Evolutionary conservation across 768 basidiomycete species (phyloP), one percentile per base, ranked within the genome.

Genomic region (Auricularia sp.): DNA sequence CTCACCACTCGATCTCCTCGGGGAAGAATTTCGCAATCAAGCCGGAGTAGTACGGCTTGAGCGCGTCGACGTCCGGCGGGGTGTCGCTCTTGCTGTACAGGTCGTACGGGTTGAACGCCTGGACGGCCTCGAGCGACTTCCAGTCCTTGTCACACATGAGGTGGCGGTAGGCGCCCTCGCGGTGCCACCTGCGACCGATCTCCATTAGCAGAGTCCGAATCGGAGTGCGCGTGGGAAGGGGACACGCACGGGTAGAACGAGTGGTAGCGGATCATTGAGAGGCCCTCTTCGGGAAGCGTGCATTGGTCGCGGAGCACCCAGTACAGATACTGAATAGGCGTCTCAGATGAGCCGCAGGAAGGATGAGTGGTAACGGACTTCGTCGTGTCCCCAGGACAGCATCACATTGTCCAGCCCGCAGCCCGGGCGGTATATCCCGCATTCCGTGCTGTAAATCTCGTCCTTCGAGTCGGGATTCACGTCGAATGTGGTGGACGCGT

Each of bases 181-280:
- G 83, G 75, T 96, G 94, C 93, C 92, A 94, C 34, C 84, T 84
- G 68, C 2, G 51, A 21, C 33, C 29, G 2, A 3, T 42, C 54
- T 33, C 1, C 33, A 59, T 7, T 29, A 58, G 33, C 36, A 16
- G 29, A 64, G 42, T 29, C 29, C 29, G 29, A 29, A 29, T 29
- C 29, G 34, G 16, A 63, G 39, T 39, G 35, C 47, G 14, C 13
- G 34, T 36, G 33, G 33, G 35, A 54, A 21, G 42, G 11, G 36
- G 21, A 39, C 10, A 74, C 83, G 62, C 70, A 85, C 75, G 94
- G 93, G 77, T 95, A 96, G 81, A 95, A 96, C 70, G 89, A 91
- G 77, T 95, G 94, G 73, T 92, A 96, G 37, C 94, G 85, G 71
- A 96, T 92, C 93, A 96, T 96, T 7, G 89, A 87, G 35, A 96